These are phyloP conservation scores for Botrytis aclada DNA, from an alignment of 2,329 filamentous ascomycete species.

Conservation along the genomic window DNA sequence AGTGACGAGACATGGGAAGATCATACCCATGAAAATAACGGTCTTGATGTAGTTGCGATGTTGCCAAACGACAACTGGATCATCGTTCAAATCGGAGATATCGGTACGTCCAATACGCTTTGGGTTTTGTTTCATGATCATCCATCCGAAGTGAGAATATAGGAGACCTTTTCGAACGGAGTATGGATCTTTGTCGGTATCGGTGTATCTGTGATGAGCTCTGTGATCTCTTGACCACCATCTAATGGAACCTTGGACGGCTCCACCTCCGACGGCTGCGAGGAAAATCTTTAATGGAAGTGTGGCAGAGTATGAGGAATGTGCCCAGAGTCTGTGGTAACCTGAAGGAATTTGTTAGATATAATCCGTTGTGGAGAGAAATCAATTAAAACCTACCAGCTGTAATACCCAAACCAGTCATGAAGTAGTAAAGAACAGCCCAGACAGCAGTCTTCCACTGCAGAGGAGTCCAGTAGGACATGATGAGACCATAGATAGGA, in stretches of 20 bases:
- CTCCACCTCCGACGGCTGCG: slow-evolving; percentile 75
- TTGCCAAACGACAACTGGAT: slow-evolving; percentile 81
- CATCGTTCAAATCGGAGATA: slow-evolving; percentile 84
- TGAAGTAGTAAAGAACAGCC: slow-evolving; percentile 77
- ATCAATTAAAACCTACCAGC: slow-evolving; percentile 52
- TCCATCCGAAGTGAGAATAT: slow-evolving; percentile 85
- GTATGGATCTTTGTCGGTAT: slow-evolving; percentile 89
- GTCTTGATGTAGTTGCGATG: slow-evolving; percentile 83
- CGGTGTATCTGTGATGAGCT: slow-evolving; percentile 87
- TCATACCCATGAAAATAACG: slow-evolving; percentile 71
- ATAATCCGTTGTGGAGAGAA: not conserved
- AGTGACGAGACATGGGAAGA: slow-evolving; percentile 72
- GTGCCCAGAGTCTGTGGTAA: slow-evolving; percentile 83
- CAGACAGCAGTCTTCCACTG: slow-evolving; percentile 69
- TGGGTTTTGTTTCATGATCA: slow-evolving; percentile 91
- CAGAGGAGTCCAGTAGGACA: slow-evolving; percentile 75
- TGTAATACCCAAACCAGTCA: slow-evolving; percentile 76
- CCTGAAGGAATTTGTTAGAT: slow-evolving; percentile 42
- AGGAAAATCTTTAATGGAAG: slow-evolving; percentile 78
- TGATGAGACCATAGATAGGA: slow-evolving; percentile 69
- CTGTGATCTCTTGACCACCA: slow-evolving; percentile 89
- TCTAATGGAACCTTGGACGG: slow-evolving; percentile 79
- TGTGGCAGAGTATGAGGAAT: slow-evolving; percentile 76
- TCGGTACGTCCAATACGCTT: slow-evolving; percentile 85
- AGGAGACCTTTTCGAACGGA: slow-evolving; percentile 83